Evolutionary conservation across 1,284 basidiomycete genomes (phyloP).

Genomic region (Rhodotorula sp.): DNA sequence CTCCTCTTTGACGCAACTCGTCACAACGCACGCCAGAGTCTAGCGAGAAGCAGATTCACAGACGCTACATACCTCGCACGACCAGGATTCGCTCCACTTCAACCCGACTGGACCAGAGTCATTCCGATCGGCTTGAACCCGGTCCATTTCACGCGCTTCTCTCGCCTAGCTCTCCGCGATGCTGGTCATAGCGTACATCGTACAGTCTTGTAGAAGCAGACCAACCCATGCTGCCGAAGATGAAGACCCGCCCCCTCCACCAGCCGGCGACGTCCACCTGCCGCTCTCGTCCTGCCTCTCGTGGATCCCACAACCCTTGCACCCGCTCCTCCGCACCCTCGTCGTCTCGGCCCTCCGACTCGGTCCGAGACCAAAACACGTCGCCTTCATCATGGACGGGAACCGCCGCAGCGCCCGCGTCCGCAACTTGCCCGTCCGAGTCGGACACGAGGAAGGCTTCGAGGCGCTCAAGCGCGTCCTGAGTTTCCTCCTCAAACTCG

Average conservation of each 20-base stretch:
- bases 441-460: slow-evolving; percentile 87
- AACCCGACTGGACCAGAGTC: neutral
- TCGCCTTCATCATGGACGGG: slow-evolving; percentile 98
- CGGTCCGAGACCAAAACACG: slow-evolving; percentile 85
- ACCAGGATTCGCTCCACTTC: no score
- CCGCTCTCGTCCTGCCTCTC: slow-evolving; percentile 27
- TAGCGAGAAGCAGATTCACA: no score
- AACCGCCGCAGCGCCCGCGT: slow-evolving; percentile 87
- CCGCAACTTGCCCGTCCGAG: slow-evolving; percentile 62
- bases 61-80: no score
- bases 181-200: neutral
- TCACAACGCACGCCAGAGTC: no score
- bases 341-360: slow-evolving; percentile 41
- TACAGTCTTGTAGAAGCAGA: neutral
- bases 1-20: no score
- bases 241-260: no score
- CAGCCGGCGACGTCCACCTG: slow-evolving; percentile 15
- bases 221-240: no score
- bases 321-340: slow-evolving; percentile 34
- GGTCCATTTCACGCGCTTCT: neutral
- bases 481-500: slow-evolving; percentile 68
- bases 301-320: slow-evolving; percentile 21
- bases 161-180: neutral
- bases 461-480: slow-evolving; percentile 71
- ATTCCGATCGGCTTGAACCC: neutral